These are phyloP conservation scores for Aquanectria penicillioides DNA, from an alignment of 2,329 filamentous ascomycete genomes.

Conservation along the genomic window DNA sequence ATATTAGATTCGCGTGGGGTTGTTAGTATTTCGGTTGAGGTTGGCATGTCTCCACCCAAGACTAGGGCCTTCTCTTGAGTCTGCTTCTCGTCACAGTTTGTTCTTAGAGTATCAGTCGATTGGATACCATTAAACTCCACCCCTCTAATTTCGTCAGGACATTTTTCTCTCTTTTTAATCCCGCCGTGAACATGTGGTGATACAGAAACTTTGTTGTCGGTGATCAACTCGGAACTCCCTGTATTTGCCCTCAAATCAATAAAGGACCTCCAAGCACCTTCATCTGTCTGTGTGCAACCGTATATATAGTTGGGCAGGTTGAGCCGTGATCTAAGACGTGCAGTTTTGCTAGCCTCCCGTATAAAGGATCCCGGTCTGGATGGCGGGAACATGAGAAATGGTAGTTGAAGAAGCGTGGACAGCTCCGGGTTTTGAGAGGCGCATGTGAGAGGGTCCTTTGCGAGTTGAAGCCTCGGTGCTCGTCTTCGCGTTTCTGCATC, in stretches of 20 bases:
- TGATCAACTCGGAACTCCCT: not conserved
- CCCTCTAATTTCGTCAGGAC: too few relatives aligned
- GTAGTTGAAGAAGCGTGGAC: not conserved
- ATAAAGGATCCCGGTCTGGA: too few relatives aligned
- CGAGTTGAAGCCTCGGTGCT: not conserved
- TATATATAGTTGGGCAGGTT: not conserved
- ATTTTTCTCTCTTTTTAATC: too few relatives aligned
- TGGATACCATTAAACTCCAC: too few relatives aligned
- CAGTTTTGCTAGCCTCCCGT: not conserved
- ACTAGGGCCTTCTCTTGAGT: too few relatives aligned
- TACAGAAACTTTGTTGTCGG: too few relatives aligned
- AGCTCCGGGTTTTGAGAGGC: not conserved
- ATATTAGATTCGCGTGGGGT: too few relatives aligned
- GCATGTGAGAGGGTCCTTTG: not conserved
- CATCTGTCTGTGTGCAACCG: not conserved
- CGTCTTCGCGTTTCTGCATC: not conserved
- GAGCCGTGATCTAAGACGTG: not conserved
- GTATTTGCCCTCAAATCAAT: not conserved
- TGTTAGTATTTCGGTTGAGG: too few relatives aligned
- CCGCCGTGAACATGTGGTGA: too few relatives aligned
- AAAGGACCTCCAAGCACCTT: not conserved
- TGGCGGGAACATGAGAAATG: not conserved
- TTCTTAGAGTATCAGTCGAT: too few relatives aligned
- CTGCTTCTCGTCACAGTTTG: too few relatives aligned
- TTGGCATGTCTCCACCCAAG: too few relatives aligned